A percentile compares a stretch with the other conserved stretches of the same genome.
phyloP scores from a whole-genome alignment of 768 basidiomycete species.

The Rhizopogon rudus region DNA sequence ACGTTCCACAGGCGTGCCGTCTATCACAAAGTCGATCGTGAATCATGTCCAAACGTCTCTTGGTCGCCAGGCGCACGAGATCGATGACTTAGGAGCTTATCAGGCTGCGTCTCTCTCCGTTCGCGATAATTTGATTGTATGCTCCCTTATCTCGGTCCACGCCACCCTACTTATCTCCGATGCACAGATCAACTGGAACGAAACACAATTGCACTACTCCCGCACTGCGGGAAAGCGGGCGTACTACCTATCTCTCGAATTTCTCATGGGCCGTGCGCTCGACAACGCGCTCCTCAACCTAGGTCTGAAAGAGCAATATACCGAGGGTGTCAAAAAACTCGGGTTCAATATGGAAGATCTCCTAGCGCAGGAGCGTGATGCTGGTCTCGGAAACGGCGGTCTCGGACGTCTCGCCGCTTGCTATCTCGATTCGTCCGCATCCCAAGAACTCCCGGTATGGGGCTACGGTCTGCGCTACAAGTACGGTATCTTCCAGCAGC shows the following conservation, averaged over 20 bases:
- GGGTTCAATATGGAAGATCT: slow-evolving; percentile 91
- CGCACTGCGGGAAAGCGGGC: slow-evolving; percentile 85
- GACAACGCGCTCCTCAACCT: slow-evolving; percentile 87
- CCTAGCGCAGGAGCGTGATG: slow-evolving; percentile 86
- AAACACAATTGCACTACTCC: slow-evolving; percentile 70
- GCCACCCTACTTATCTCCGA: neutral
- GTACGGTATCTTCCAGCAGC: slow-evolving; percentile 94
- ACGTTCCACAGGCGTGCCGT: slow-evolving; percentile 41
- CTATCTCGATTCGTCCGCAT: slow-evolving; percentile 91
- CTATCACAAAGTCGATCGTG: slow-evolving; percentile 71
- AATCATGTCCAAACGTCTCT: slow-evolving; percentile 86
- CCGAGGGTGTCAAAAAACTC: slow-evolving; percentile 61
- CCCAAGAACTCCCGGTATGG: slow-evolving; percentile 90
- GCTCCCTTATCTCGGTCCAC: slow-evolving; percentile 12
- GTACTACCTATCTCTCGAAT: slow-evolving; percentile 96
- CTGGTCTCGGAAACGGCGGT: slow-evolving; percentile 92
- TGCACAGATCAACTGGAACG: slow-evolving; percentile 75
- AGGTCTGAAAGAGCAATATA: slow-evolving; percentile 73
- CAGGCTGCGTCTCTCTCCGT: slow-evolving; percentile 87
- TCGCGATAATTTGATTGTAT: slow-evolving; percentile 81
- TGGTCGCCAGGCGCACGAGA: slow-evolving; percentile 86
- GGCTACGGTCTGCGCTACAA: slow-evolving; percentile 92
- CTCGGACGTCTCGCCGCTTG: slow-evolving; percentile 95
- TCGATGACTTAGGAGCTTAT: slow-evolving; percentile 84
- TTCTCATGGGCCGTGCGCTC: slow-evolving; percentile 78